Base-by-base conservation (phyloP, 352 stramenopile species). In the Pythium pyrilobum region DNA sequence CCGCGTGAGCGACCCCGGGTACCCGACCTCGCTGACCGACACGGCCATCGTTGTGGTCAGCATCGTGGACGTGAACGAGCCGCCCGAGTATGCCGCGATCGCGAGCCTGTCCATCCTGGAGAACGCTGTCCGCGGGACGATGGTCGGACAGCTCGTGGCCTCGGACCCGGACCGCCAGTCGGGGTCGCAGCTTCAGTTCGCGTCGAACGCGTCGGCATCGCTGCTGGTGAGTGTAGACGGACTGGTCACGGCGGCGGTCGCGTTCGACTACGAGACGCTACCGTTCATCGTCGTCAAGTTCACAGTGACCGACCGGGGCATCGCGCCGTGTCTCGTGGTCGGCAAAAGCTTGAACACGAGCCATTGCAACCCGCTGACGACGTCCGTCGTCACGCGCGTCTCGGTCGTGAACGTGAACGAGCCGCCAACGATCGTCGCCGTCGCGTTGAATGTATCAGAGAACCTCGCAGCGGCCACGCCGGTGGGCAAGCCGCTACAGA, bases 31-130 rank as follows among this genome's bases (percentile, higher is more conserved):
- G 15, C 41, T 87, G 15, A 56, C 61, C 12, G 51, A 68, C 0
- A 56, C 66, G 25, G 55, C 58, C 20, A 15, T 38, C 2, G 61
- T 87, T 2, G 59, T 65, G 15, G 49, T 84, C 0, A 60, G 56
- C 2, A 57, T 86, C 20, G 24, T 73, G 0, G 48, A 87, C 23
- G 69, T 84, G 39, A 87, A 87, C 39, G 76, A 87, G 48, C 33
- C 69, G 0, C 69, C 76, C 12, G 31, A 46, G 12, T 74, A 84
- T 43, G 52, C 57, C 5, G 21, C 67, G 8, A 66, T 64, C n/a
- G 45, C 61, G 2, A 28, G 42, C 1, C 45, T 82, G 5, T 49
- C 44, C n/a, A 67, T 87, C 29, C 4, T 51, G 3, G 76, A 87
- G 39, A 87, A 84, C 44, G 40, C 52, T 25, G 34, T 47, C 12